A percentile compares a stretch with the other conserved stretches of the same genome.
phyloP scores from a whole-genome alignment of 192 early-diverging fungal species.

The Piromyces finnis region DNA sequence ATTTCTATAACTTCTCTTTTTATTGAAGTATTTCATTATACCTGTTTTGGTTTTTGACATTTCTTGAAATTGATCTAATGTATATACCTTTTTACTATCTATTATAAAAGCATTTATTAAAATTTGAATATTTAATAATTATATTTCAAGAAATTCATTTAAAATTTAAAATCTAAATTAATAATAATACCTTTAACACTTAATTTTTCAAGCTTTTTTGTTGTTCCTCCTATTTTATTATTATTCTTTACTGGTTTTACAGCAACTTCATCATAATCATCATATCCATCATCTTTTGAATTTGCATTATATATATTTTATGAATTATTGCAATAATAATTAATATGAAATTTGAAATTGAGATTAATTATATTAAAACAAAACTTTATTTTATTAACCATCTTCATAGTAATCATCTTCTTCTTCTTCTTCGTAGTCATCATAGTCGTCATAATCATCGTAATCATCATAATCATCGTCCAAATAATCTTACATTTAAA shows the following conservation, averaged over 20 bases:
- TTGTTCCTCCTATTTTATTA: background rate
- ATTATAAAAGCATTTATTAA: too few relatives aligned
- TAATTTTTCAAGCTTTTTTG: background rate
- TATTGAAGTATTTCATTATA: background rate
- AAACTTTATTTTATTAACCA: background rate
- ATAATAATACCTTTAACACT: background rate
- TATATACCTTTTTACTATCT: background rate
- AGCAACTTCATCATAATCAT: slow-evolving; percentile 3
- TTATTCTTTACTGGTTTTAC: slow-evolving; percentile 6
- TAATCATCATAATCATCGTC: slow-evolving; percentile 20
- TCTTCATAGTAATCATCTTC: slow-evolving; percentile 8
- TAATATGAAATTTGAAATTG: too few relatives aligned
- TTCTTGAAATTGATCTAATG: background rate
- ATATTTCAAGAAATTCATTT: too few relatives aligned
- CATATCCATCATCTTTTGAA: background rate
- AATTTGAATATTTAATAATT: too few relatives aligned
- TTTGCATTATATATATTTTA: background rate
- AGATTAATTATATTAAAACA: too few relatives aligned
- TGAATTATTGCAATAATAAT: background rate
- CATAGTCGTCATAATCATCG: slow-evolving; percentile 21
- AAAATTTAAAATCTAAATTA: too few relatives aligned
- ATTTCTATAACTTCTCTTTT: too few relatives aligned
- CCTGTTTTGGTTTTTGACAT: background rate
- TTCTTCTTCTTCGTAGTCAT: slow-evolving; percentile 10
- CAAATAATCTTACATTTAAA: background rate